Evolutionary conservation across 805 yeast genomes (phyloP), one percentile per base, ranked within the genome.

Genomic region (Wickerhamomyces subpelliculosus): DNA sequence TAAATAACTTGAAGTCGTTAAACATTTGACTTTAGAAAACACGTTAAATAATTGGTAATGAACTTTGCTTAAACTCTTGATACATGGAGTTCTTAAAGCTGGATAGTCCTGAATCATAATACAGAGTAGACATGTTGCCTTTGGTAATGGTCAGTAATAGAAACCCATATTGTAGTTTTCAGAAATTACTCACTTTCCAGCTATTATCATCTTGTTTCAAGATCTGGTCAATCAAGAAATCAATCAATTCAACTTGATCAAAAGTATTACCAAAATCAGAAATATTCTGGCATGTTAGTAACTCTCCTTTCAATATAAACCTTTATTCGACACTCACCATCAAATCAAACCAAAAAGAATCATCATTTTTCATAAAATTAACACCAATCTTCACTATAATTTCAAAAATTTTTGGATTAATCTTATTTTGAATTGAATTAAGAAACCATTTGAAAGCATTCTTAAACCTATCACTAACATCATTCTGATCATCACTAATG

Each of bases 101-200:
- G 41, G 8, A 29, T 51, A 54, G 29, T 54, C 55, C 31, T 47
- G 49, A n/a, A 50, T 38, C 34, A 54, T 38, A 10, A 47, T 47
- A 27, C 54, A 52, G 29, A 54, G 34, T 10, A 52, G 30, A 24
- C 54, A 52, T 1, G 50, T 42, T 4, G 54, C 57, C 37, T 52
- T n/a, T n/a, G n/a, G n/a, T n/a, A n/a, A n/a, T n/a, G n/a, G n/a
- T n/a, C n/a, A n/a, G n/a, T n/a, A n/a, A n/a, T n/a, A n/a, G n/a
- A n/a, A n/a, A n/a, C n/a, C n/a, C n/a, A n/a, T n/a, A n/a, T n/a
- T n/a, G n/a, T n/a, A n/a, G n/a, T n/a, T n/a, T n/a, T n/a, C n/a
- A n/a, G n/a, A n/a, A n/a, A n/a, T n/a, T n/a, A n/a, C n/a, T n/a
- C n/a, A n/a, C n/a, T n/a, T n/a, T 54, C 58, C 58, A 54, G 21